Evolutionary conservation across 495 filamentous ascomycete genomes (phyloP).

Genomic region (Paragyromitra xinjiangensis): DNA sequence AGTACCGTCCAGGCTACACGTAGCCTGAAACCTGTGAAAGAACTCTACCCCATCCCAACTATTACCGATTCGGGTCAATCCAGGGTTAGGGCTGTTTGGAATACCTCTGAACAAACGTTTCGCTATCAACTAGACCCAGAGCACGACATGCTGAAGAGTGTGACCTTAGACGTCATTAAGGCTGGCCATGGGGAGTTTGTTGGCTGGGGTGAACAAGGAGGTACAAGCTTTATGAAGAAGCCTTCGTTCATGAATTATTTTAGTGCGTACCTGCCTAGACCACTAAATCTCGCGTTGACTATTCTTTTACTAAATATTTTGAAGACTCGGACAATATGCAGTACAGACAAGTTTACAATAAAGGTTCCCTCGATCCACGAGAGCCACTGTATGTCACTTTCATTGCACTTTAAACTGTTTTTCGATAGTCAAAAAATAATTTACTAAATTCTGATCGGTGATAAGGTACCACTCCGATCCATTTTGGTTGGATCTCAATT

Average conservation of each 20-base stretch:
- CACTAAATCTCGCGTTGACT: conserved; percentile 1
- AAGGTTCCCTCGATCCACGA: conserved; percentile 52
- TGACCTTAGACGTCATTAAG: conserved; percentile 46
- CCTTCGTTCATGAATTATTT: conserved; percentile 58
- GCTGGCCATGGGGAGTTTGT: conserved; percentile 44
- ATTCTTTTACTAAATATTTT: not conserved
- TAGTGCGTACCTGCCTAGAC: conserved; percentile 14
- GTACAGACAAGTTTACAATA: conserved; percentile 55
- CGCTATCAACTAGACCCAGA: conserved; percentile 7
- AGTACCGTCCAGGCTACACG: conserved; percentile 23
- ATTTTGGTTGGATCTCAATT: conserved; percentile 46
- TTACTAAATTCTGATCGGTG: too few species aligned
- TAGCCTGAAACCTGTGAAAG: conserved; percentile 29
- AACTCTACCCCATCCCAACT: conserved; percentile 47
- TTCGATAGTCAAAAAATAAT: not conserved
- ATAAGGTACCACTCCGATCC: conserved; percentile 57
- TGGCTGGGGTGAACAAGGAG: conserved; percentile 58
- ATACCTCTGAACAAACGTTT: conserved; percentile 48
- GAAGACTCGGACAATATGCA: conserved; percentile 57
- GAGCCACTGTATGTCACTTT: conserved; percentile 52
- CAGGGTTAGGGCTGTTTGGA: conserved; percentile 44
- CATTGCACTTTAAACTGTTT: not conserved
- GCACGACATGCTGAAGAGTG: conserved; percentile 42
- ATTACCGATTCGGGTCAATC: not conserved
- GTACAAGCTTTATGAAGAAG: conserved; percentile 53